Evolutionary conservation across 257 asterid species (phyloP), one percentile per base, ranked within the genome.

Genomic region (Phtheirospermum japonicum): DNA sequence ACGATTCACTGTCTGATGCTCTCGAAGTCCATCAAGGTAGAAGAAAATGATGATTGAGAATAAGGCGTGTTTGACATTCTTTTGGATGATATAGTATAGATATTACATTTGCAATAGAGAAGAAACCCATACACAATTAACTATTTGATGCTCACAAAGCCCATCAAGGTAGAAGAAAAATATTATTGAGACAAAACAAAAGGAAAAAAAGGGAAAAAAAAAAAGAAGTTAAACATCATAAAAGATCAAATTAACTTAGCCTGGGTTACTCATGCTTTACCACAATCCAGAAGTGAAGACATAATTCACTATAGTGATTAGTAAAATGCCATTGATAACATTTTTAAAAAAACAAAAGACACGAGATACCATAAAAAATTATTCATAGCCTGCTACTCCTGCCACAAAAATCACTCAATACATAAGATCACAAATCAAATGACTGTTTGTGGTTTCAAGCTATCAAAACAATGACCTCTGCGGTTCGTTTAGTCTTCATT

Each of bases 261-360:
- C 56, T 17, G 9, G 10, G 2, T 10, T 62, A 48, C 39, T 46
- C 61, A 48, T 58, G 46, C 31, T 50, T 37, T 6, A 30, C 14
- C 56, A 30, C 54, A 54, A 43, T 40, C 37, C 45, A 36, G 17
- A 58, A 59, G 32, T 28, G 43, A 43, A 45, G 54, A 34, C 42
- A 48, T 39, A 55, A 17, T 18, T 16, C 42, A 56, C 6, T 3
- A 40, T 2, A 10, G 23, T 36, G n/a, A 46, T 26, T 49, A 17
- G 28, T 30, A 37, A 52, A 63, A 71, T 36, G 20, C 26, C 19
- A 45, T 1, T 31, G 5, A 13, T 26, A 55, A 37, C 28, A 16
- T 40, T 40, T 36, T 31, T n/a, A 37, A 16, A 36, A 18, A 54
- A 40, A 45, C 2, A 34, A 34, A 34, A 4, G 11, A 2, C 59